These are phyloP conservation scores for Aureobasidium leucospermi DNA, from an alignment of 2,329 filamentous ascomycete species.

Conservation along the genomic window DNA sequence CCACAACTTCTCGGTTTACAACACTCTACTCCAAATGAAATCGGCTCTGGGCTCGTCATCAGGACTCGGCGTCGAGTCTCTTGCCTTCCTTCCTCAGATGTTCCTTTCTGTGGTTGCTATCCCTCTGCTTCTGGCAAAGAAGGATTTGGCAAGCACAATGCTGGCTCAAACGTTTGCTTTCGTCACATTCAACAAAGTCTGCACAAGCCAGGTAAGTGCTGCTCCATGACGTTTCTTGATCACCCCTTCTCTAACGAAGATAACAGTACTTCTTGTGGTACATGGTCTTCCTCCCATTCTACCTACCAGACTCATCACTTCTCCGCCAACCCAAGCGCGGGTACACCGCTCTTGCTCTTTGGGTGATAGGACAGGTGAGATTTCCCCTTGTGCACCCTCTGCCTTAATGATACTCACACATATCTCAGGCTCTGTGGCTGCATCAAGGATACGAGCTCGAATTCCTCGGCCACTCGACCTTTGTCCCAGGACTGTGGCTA, in stretches of 20 bases:
- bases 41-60: slow-evolving; percentile 50
- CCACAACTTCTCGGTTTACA: slow-evolving; percentile 98
- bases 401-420: slow-evolving; percentile 4
- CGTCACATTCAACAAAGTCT: slow-evolving; percentile 97
- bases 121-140: slow-evolving; percentile 69
- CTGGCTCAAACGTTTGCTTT: slow-evolving; percentile 95
- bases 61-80: slow-evolving; percentile 57
- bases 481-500: slow-evolving; percentile 75
- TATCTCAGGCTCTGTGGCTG: slow-evolving; percentile 35
- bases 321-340: slow-evolving; percentile 56
- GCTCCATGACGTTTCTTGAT: neutral
- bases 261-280: slow-evolving; percentile 97
- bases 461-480: slow-evolving; percentile 68
- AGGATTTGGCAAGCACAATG: slow-evolving; percentile 75
- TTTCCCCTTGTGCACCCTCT: neutral
- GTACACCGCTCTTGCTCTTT: slow-evolving; percentile 57
- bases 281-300: slow-evolving; percentile 84
- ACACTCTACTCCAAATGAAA: slow-evolving; percentile 78
- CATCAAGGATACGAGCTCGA: slow-evolving; percentile 45
- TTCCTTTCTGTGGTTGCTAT: slow-evolving; percentile 71
- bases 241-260: slow-evolving; percentile 10
- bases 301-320: slow-evolving; percentile 73
- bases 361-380: slow-evolving; percentile 63
- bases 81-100: slow-evolving; percentile 86
- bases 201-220: slow-evolving; percentile 77